phyloP scores from a whole-genome alignment of 2,329 filamentous ascomycete genomes.

The Leptodontidium sp. region DNA sequence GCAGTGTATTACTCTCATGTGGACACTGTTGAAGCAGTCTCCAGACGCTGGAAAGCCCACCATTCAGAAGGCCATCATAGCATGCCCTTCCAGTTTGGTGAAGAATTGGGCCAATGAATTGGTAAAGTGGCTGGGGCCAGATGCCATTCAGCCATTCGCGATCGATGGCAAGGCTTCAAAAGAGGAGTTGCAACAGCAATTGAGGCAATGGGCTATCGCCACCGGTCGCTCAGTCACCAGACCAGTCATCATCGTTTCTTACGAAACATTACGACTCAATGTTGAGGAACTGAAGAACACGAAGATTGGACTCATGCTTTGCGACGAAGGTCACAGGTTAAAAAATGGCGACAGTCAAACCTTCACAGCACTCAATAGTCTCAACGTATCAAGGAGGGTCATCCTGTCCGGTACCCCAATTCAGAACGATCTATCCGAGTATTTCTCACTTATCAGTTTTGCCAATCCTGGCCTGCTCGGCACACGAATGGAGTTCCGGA shows the following conservation, averaged over 20 bases:
- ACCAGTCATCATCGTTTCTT: conserved; percentile 96
- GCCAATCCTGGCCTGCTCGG: conserved; percentile 94
- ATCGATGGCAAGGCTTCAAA: conserved; percentile 97
- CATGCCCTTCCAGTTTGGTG: conserved; percentile 94
- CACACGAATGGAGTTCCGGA: conserved; percentile 88
- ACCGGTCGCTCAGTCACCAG: conserved; percentile 88
- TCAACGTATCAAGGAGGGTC: conserved; percentile 90
- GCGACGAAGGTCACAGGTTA: conserved; percentile 94
- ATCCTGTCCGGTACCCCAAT: conserved; percentile 98
- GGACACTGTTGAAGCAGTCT: conserved; percentile 95
- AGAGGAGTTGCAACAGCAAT: conserved; percentile 86
- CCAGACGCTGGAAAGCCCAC: conserved; percentile 92
- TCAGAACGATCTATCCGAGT: conserved; percentile 98
- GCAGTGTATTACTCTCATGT: conserved; percentile 95
- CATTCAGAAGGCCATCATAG: conserved; percentile 96
- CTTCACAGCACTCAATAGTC: conserved; percentile 86
- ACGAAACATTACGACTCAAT: conserved; percentile 92
- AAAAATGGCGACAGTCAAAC: conserved; percentile 98
- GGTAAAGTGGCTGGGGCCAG: conserved; percentile 93
- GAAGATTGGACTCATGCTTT: conserved; percentile 90
- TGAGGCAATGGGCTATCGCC: conserved; percentile 94
- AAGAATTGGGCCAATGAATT: conserved; percentile 98
- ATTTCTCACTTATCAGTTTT: conserved; percentile 95
- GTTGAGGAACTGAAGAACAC: conserved; percentile 89
- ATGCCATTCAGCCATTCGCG: conserved; percentile 91